Percentiles rank a stretch among this genome's conserved stretches.
Evolutionary conservation across 2,329 filamentous ascomycete species (phyloP).

Genomic region (Tothia fuscella): DNA sequence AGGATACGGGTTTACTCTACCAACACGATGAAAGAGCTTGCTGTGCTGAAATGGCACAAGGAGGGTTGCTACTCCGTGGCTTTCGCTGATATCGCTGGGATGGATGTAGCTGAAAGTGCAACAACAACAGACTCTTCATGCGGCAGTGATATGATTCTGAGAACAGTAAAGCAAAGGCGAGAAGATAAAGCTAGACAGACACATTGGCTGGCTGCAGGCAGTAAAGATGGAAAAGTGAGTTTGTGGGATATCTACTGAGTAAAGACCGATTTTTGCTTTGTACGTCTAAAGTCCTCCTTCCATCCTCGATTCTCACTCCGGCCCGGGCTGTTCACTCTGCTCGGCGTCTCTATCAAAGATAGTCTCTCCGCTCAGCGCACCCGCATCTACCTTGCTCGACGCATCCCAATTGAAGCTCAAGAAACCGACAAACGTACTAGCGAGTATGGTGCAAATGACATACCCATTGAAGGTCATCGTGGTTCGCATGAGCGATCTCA

Average conservation of each 20-base stretch:
- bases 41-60: slow-evolving; percentile 89
- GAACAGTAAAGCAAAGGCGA: slow-evolving; percentile 24
- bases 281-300: too few species aligned
- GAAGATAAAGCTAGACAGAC: slow-evolving; percentile 49
- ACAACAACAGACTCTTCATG: not conserved
- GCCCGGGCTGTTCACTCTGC: too few species aligned
- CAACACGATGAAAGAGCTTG: slow-evolving; percentile 73
- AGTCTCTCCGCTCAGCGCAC: too few species aligned
- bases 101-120: not conserved
- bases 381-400: too few species aligned
- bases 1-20: slow-evolving; percentile 68
- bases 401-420: too few species aligned
- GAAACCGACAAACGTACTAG: too few species aligned
- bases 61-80: slow-evolving; percentile 73
- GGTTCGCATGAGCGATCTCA: too few species aligned
- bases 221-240: slow-evolving; percentile 91
- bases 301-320: too few species aligned
- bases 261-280: not conserved
- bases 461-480: too few species aligned
- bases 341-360: too few species aligned
- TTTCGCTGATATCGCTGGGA: slow-evolving; percentile 43
- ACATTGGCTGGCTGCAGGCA: slow-evolving; percentile 83
- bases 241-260: slow-evolving; percentile 78
- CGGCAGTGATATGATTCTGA: not conserved
- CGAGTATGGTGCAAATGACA: too few species aligned